phyloP scores from a whole-genome alignment of 352 stramenopile species.

The Albugo laibachii region DNA sequence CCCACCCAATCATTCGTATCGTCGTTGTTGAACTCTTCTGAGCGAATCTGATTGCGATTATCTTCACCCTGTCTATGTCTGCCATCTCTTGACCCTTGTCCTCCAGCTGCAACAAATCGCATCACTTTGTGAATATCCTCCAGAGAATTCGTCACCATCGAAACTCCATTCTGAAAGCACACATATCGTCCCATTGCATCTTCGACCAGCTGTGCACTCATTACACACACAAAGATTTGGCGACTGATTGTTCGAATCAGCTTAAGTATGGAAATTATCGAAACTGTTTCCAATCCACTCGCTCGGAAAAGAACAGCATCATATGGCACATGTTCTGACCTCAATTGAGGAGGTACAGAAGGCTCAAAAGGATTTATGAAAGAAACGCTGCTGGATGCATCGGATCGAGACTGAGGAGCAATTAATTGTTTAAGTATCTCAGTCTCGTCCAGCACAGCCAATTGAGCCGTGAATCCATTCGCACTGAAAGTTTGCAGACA shows the following conservation, averaged over 20 bases:
- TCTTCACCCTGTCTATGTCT: background rate
- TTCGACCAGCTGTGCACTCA: conserved; percentile 53
- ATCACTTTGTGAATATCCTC: conserved; percentile 38
- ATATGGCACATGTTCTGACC: conserved; percentile 15
- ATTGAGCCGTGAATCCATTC: conserved; percentile 51
- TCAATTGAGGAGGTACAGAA: conserved; percentile 3
- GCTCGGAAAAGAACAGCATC: conserved; percentile 48
- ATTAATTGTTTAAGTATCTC: conserved; percentile 39
- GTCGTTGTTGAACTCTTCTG: background rate
- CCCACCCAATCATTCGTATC: conserved; percentile 1
- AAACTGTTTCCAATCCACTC: conserved; percentile 23
- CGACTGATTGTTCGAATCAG: conserved; percentile 46
- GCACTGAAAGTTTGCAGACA: conserved; percentile 44
- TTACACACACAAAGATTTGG: conserved; percentile 74
- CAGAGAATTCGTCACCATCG: conserved; percentile 64
- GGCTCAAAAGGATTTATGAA: conserved; percentile 8
- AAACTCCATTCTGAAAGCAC: conserved; percentile 57
- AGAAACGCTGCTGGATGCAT: conserved; percentile 4
- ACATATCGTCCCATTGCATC: conserved; percentile 46
- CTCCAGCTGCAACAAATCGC: conserved; percentile 33
- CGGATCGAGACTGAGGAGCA: conserved; percentile 19
- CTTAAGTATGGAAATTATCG: conserved; percentile 31
- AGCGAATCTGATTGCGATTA: too few relatives aligned
- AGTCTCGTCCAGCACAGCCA: conserved; percentile 32
- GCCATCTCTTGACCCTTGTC: background rate